These are phyloP conservation scores for Periconia sp. DNA, from an alignment of 2,329 filamentous ascomycete genomes.

Conservation along the genomic window DNA sequence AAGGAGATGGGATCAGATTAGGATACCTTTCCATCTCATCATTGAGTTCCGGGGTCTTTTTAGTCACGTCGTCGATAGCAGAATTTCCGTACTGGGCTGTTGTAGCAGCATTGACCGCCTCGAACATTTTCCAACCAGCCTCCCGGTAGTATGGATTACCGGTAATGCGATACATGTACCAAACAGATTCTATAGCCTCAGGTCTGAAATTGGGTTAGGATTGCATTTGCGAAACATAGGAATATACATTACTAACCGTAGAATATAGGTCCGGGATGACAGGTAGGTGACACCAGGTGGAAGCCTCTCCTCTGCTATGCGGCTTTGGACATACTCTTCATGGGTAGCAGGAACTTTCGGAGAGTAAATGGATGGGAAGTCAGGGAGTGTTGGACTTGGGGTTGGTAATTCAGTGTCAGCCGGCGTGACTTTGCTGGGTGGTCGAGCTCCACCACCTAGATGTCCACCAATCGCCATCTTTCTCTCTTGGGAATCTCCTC, in stretches of 20 bases:
- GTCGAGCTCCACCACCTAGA: neutral
- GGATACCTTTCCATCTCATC: slow-evolving; percentile 68
- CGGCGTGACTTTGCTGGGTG: slow-evolving; percentile 25
- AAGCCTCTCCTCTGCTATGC: slow-evolving; percentile 49
- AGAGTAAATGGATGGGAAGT: slow-evolving; percentile 33
- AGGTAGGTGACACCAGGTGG: slow-evolving; percentile 60
- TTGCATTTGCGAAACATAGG: neutral
- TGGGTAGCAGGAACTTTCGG: slow-evolving; percentile 34
- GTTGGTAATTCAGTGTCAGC: neutral
- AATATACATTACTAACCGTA: slow-evolving; percentile 48
- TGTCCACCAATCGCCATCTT: neutral
- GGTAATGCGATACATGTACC: slow-evolving; percentile 74
- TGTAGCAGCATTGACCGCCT: slow-evolving; percentile 63
- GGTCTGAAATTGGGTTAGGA: slow-evolving; percentile 46
- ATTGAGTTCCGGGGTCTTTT: slow-evolving; percentile 45
- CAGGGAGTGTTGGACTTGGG: slow-evolving; percentile 24
- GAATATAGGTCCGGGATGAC: slow-evolving; percentile 61
- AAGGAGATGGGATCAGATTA: neutral
- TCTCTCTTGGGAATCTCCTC: slow-evolving; percentile 1
- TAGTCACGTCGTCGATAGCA: slow-evolving; percentile 67
- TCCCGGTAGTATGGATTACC: slow-evolving; percentile 66
- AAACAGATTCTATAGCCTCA: slow-evolving; percentile 80
- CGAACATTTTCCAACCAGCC: slow-evolving; percentile 75
- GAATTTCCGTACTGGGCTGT: slow-evolving; percentile 65
- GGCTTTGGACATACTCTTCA: slow-evolving; percentile 38